Base-by-base conservation (phyloP, 345 rosid genomes). In the Eutrema japonicum region DNA sequence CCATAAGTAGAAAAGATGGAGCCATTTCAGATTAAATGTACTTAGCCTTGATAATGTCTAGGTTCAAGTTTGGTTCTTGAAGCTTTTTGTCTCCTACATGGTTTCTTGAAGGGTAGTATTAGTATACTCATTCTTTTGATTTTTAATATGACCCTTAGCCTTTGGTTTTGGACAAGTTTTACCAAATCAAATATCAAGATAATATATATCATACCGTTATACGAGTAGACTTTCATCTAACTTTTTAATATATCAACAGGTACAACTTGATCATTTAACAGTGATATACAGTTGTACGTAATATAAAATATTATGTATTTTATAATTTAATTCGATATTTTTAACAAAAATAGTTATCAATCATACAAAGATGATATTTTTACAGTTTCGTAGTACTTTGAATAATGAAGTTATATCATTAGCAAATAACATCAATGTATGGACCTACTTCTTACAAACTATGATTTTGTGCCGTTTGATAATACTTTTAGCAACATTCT, bases 1-100 rank as follows among this genome's bases (percentile, higher is more conserved):
- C 79, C 16, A 42, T 27, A 42, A 61, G 49, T 42, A 2, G 4
- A 10, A 10, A 33, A 6, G 38, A 52, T 51, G 27, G 1, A 7
- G 64, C 58, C 74, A 68, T 36, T 64, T 68, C 55, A 10, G 64
- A 50, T 43, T 1, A 75, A 27, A 43, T 68, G 70, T 45, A 75
- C 47, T 3, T 27, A 68, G 69, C 54, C 66, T 1, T 41, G 6
- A 52, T 26, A 35, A 2, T 38, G 69, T 75, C 55, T 16, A 75
- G 56, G 35, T 75, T 61, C 74, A 61, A 41, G 29, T 36, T 75
- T 2, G 4, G 29, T 68, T 2, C 56, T 68, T 58, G 16, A 41
- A 8, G 32, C 13, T 41, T 51, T 22, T 45, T 14, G 45, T 60
- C 64, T 27, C 54, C 54, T 40, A 40, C 46, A 43, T 66, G 22